Conservation (phyloP, 2,329 filamentous ascomycete genomes). For the Periconia digitata region DNA sequence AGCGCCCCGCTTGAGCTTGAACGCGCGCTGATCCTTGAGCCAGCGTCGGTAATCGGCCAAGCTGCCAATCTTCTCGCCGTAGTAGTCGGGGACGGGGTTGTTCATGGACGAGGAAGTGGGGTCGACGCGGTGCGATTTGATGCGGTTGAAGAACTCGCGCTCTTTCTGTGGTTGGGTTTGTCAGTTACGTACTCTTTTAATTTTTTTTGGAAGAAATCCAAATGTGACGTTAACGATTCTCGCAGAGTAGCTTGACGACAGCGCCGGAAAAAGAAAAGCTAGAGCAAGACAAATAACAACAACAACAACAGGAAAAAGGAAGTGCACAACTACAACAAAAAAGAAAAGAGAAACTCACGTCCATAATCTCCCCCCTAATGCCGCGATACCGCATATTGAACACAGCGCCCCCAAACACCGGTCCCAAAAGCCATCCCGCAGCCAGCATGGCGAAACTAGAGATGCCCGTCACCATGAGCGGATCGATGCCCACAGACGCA, state of each 20-base stretch:
- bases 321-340: too few species aligned
- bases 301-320: too few species aligned
- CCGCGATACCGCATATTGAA: slow-evolving; percentile 77
- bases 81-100: slow-evolving; percentile 96
- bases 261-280: too few species aligned
- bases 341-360: slow-evolving; percentile 51
- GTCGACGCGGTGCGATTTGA: slow-evolving; percentile 91
- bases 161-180: slow-evolving; percentile 70
- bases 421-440: slow-evolving; percentile 86
- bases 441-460: slow-evolving; percentile 73
- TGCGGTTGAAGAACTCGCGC: slow-evolving; percentile 85
- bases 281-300: too few species aligned
- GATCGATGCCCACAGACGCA: slow-evolving; percentile 80
- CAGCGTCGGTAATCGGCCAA: slow-evolving; percentile 89
- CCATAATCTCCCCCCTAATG: slow-evolving; percentile 70
- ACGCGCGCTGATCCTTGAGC: slow-evolving; percentile 96
- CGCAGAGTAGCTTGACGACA: too few species aligned
- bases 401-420: slow-evolving; percentile 74
- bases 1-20: slow-evolving; percentile 76
- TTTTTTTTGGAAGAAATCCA: too few species aligned
- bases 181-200: too few species aligned
- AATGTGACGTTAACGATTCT: too few species aligned
- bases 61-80: slow-evolving; percentile 96
- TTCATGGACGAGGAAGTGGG: slow-evolving; percentile 84
- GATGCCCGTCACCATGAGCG: slow-evolving; percentile 80